Evolutionary conservation across 805 yeast genomes (phyloP), one percentile per base, ranked within the genome.

Genomic region (Ascoidea rubescens): DNA sequence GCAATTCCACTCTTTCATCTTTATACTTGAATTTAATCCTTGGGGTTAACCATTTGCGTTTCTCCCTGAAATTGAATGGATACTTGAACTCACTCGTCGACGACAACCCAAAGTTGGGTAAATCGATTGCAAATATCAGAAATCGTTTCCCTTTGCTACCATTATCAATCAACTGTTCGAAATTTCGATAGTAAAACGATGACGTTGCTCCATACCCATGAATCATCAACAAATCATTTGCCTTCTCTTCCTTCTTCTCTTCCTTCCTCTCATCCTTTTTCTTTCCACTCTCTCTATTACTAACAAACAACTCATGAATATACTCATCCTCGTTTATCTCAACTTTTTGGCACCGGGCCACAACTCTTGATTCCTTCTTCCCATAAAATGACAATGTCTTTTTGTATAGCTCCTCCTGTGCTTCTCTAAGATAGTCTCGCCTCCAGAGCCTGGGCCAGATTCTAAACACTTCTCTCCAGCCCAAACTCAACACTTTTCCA

Each of bases 171-270:
- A 84, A 64, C 0, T 65, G 71, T 48, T 75, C 77, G 57, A 87
- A 78, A 61, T 87, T 91, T 55, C 83, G 78, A 60, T 82, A 77
- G 59, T 80, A 91, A 52, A 88, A 80, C 31, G 95, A 91, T 12
- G 89, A 75, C 1, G 95, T 87, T 0, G 98, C 96, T 1, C 96
- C 96, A 62, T 88, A 89, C 0, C 99, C 99, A 65, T 91, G 99
- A 4, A 93, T 67, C 55, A 91, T 65, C 2, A 93, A 85, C n/a
- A 84, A 64, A 59, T 78, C 66, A 21, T 21, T 21, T 3, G 28
- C 3, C 28, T 21, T 21, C 28, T 21, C 28, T 21, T 21, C 28
- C 2, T 21, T 21, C 28, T 21, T 21, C 56, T 69, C 62, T 73
- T 70, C 50, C 70, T 33, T 33, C 10, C 10, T 33, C 10, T 7